phyloP scores from a whole-genome alignment of 2,329 filamentous ascomycete genomes.

The Nigrospora oryzae region DNA sequence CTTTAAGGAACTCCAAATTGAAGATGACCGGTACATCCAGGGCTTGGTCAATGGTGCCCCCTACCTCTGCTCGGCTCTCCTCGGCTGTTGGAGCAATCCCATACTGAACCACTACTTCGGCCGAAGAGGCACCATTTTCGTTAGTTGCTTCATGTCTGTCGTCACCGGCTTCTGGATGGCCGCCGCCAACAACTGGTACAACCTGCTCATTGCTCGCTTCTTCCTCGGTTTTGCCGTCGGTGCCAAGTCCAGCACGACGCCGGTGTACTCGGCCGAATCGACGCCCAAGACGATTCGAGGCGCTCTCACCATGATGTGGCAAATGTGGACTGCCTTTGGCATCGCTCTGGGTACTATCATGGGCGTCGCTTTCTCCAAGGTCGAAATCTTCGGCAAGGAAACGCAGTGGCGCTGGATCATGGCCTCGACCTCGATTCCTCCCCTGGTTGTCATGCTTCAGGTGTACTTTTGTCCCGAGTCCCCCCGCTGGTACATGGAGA shows the following conservation, averaged over 20 bases:
- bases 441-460: conserved; percentile 47
- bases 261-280: conserved; percentile 45
- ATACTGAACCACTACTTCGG: conserved; percentile 45
- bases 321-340: conserved; percentile 49
- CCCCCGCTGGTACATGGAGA: conserved; percentile 59
- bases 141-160: conserved; percentile 54
- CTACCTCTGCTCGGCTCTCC: conserved; percentile 56
- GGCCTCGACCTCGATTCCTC: conserved; percentile 57
- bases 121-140: conserved; percentile 56
- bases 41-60: conserved; percentile 52
- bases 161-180: conserved; percentile 53
- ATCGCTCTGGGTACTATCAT: conserved; percentile 60
- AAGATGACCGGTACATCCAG: conserved; percentile 41
- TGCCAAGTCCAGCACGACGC: conserved; percentile 37
- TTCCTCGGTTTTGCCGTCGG: conserved; percentile 57
- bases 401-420: conserved; percentile 58
- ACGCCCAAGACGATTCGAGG: conserved; percentile 43
- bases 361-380: conserved; percentile 54
- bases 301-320: conserved; percentile 46
- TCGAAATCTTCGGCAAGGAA: conserved; percentile 25
- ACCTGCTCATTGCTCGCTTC: conserved; percentile 46
- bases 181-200: conserved; percentile 48
- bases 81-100: conserved; percentile 61
- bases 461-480: conserved; percentile 58
- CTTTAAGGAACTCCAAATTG: conserved; percentile 49